Evolutionary conservation across 2,329 filamentous ascomycete genomes (phyloP), one percentile per base, ranked within the genome.

Genomic region (Sclerotinia sclerotiorum): DNA sequence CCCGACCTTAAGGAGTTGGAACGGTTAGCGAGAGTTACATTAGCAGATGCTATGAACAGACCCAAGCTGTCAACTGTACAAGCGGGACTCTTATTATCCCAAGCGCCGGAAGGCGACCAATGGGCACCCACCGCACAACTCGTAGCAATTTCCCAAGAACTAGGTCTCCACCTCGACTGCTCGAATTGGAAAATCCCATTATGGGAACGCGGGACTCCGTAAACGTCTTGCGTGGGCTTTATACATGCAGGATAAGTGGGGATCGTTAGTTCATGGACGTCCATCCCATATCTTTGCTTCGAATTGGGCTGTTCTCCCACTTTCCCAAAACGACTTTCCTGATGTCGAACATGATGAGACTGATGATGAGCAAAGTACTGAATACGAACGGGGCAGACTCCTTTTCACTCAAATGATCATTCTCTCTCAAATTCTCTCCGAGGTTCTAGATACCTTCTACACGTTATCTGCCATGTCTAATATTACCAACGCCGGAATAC

Each of bases 231-330:
- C 92, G 0, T 97, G 94, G 93, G 93, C 92, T 2, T 80, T 97
- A 63, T 97, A 95, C 78, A 94, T 96, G 90, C 93, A 97, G 80
- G 94, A 97, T 79, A 96, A 92, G 78, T 97, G 93, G 93, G 92
- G 91, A 21, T 89, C 93, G 2, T 82, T 97, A 27, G 89, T 95
- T 32, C 91, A 96, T 75, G 93, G 93, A 58, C 88, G 93, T 15
- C 93, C 93, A 0, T 95, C 92, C 5, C 93, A 96, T 72, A 86
- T 88, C 52, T 85, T 86, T 72, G 78, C 82, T 27, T 80, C 83
- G 58, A 87, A 96, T 78, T 97, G 93, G 93, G 92, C 89, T 1
- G 92, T 97, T 7, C 84, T 84, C 69, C 77, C 82, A 8, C 84
- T 92, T n/a, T 84, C 81, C 5, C 79, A 83, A 57, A 86, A 88